Evolutionary conservation across 1,139 yeast species (phyloP).

Genomic region (Magnusiomyces fungicola): DNA sequence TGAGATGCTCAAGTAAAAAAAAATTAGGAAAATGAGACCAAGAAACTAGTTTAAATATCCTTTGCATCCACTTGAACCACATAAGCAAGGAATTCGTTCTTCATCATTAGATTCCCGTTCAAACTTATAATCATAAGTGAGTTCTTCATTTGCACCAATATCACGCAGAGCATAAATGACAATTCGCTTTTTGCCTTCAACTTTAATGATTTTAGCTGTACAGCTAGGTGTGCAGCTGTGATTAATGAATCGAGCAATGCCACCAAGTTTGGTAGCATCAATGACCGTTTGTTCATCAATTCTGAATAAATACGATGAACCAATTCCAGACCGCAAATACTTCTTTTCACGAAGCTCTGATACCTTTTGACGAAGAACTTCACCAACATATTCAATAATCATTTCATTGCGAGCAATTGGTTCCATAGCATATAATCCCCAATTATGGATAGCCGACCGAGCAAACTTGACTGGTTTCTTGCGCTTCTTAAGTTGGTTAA

Average conservation of each 20-base stretch:
- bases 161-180: slow-evolving; percentile 91
- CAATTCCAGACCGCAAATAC: slow-evolving; percentile 86
- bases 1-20: neutral
- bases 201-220: slow-evolving; percentile 92
- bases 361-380: slow-evolving; percentile 85
- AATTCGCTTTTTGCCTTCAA: slow-evolving; percentile 88
- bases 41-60: slow-evolving; percentile 66
- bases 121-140: slow-evolving; percentile 92
- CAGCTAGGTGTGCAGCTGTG: slow-evolving; percentile 98
- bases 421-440: slow-evolving; percentile 96
- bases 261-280: slow-evolving; percentile 96
- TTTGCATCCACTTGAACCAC: slow-evolving; percentile 93
- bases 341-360: slow-evolving; percentile 89
- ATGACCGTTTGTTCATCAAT: slow-evolving; percentile 92
- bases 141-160: slow-evolving; percentile 74
- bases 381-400: slow-evolving; percentile 99
- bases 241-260: slow-evolving; percentile 90
- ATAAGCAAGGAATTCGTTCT: slow-evolving; percentile 82
- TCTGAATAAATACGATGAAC: slow-evolving; percentile 86
- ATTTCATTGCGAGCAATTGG: slow-evolving; percentile 92
- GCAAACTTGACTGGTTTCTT: slow-evolving; percentile 95
- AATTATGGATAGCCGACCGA: slow-evolving; percentile 91
- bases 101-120: slow-evolving; percentile 87
- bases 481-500: slow-evolving; percentile 75
- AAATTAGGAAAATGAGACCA: neutral